Base-by-base conservation (phyloP, 179 eudicot species). In the Actinidia polygama region DNA sequence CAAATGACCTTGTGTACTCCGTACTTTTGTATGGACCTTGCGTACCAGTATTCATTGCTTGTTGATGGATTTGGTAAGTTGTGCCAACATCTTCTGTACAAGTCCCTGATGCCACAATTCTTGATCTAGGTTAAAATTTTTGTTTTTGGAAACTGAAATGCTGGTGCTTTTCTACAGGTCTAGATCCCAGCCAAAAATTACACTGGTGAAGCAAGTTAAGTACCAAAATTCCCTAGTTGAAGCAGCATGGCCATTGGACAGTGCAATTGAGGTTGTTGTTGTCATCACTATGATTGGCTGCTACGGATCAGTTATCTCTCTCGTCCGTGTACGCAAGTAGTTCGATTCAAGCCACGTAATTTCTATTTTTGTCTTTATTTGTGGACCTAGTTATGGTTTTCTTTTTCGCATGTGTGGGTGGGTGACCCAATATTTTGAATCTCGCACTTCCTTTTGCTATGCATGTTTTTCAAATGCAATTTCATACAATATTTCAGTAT, bases 241-340 rank as follows among this genome's bases (percentile, higher is more conserved):
- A 87, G 99, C 99, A 6, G 99, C 99, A 26, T 96, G 98, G 99
- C 98, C 98, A 6, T 86, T 96, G 44, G 98, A 98, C 68, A 96
- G 98, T 85, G 99, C 99, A 79, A 96, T 95, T 66, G 99, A 96
- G 63, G 98, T 86, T 47, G 92, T 69, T n/a, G n/a, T n/a, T n/a
- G n/a, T n/a, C n/a, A n/a, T n/a, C n/a, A n/a, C n/a, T n/a, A n/a
- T n/a, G n/a, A n/a, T n/a, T n/a, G n/a, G n/a, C 90, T 77, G 94
- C 2, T 30, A 30, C 36, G 36, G 36, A 30, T 30, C 36, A 30
- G 36, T 30, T 30, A 1, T 30, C 36, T 30, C 36, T 30, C 36
- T 30, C 36, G 36, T 30, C 36, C 36, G 36, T 30, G 36, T 30
- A 30, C 36, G 36, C 36, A 30, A 30, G 36, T 30, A 30, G 36